phyloP scores from a whole-genome alignment of 495 filamentous ascomycete species.

The Aspergillus taichungensis region DNA sequence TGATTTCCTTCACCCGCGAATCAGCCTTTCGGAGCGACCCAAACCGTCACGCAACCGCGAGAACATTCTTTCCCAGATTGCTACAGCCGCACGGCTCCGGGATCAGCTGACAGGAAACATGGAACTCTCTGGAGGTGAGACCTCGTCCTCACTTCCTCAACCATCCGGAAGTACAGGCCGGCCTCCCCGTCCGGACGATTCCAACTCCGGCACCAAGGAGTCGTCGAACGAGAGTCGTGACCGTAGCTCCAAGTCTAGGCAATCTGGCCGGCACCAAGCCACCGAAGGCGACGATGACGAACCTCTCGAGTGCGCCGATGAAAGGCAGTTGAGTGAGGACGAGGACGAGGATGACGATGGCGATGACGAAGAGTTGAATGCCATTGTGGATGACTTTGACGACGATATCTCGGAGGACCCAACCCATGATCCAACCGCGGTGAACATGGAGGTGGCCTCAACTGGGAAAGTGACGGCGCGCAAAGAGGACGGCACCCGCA shows the following conservation, averaged over 20 bases:
- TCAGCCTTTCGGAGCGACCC: slow-evolving; percentile 75
- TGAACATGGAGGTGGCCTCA: slow-evolving; percentile 86
- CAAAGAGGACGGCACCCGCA: slow-evolving; percentile 87
- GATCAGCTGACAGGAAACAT: slow-evolving; percentile 31
- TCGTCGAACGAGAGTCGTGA: slow-evolving; percentile 16
- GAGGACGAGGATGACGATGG: slow-evolving; percentile 58
- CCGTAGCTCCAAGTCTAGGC: slow-evolving; percentile 30
- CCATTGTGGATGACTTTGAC: slow-evolving; percentile 84
- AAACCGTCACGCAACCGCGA: slow-evolving; percentile 59
- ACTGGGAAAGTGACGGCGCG: slow-evolving; percentile 92
- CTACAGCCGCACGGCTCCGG: slow-evolving; percentile 56
- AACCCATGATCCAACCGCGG: slow-evolving; percentile 70
- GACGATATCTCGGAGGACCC: slow-evolving; percentile 74
- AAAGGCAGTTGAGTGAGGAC: slow-evolving; percentile 76
- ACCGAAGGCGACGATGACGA: slow-evolving; percentile 46
- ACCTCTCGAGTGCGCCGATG: slow-evolving; percentile 88
- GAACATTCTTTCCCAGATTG: slow-evolving; percentile 64
- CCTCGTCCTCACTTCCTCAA: slow-evolving; percentile 16
- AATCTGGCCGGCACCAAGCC: slow-evolving; percentile 42
- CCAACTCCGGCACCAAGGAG: slow-evolving; percentile 22
- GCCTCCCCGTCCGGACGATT: slow-evolving; percentile 19
- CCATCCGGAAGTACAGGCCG: slow-evolving; percentile 16
- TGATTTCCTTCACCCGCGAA: slow-evolving; percentile 89
- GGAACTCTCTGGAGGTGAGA: slow-evolving; percentile 18
- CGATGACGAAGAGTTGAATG: slow-evolving; percentile 63